A percentile compares a stretch with the other conserved stretches of the same genome.
These are phyloP conservation scores for Puya raimondii DNA, from an alignment of 176 grass and related monocot genomes.

Conservation along the genomic window DNA sequence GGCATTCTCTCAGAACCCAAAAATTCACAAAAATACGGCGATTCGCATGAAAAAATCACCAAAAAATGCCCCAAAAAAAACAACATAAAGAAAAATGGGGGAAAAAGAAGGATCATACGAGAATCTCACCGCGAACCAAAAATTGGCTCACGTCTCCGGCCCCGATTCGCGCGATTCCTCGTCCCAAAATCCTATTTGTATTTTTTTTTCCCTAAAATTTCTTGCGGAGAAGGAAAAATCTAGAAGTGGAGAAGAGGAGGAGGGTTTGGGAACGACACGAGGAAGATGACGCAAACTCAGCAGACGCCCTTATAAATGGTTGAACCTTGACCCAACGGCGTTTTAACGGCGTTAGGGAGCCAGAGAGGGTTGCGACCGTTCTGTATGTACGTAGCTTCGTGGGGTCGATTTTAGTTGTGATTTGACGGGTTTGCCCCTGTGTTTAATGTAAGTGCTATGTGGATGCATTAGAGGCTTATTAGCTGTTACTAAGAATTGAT, in stretches of 20 bases:
- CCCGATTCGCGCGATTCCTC: neutral
- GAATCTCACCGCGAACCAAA: neutral
- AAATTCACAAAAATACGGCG: neutral
- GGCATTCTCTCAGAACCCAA: neutral
- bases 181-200: neutral
- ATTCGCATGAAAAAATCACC: neutral
- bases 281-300: neutral
- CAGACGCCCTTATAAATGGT: neutral
- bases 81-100: too few relatives aligned
- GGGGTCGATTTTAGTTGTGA: too few relatives aligned
- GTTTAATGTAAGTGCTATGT: too few relatives aligned
- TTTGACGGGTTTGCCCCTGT: too few relatives aligned
- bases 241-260: neutral
- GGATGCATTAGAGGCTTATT: too few relatives aligned
- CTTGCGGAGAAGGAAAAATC: neutral
- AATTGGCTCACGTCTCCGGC: neutral
- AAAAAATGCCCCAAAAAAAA: conserved; percentile 3
- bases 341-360: neutral
- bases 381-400: too few relatives aligned
- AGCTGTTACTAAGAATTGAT: too few relatives aligned
- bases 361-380: too few relatives aligned
- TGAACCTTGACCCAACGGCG: neutral
- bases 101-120: neutral
- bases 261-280: neutral
- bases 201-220: neutral